Conservation (phyloP, 306 rosid genomes). For the Mucuna pruriens region DNA sequence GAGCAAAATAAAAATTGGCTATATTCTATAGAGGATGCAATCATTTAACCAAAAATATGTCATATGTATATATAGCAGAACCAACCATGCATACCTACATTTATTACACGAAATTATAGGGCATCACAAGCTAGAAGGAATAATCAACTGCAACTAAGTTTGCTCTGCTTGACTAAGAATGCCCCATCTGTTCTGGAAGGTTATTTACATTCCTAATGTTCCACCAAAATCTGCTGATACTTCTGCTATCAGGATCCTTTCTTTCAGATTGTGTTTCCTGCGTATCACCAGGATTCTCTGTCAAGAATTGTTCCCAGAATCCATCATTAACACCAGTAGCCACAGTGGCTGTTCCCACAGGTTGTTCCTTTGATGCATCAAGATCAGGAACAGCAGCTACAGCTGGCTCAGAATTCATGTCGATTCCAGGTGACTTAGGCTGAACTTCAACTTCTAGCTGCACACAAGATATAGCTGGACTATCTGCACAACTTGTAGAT, state of each 20-base stretch:
- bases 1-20: not conserved
- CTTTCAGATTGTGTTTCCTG: constrained; percentile 64
- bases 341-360: constrained; percentile 34
- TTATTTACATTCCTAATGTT: constrained; percentile 62
- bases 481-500: constrained; percentile 51
- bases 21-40: not conserved
- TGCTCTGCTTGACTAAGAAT: constrained; percentile 64
- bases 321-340: constrained; percentile 65
- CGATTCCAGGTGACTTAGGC: constrained; percentile 61
- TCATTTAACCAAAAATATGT: constrained; percentile 31
- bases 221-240: constrained; percentile 65
- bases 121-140: constrained; percentile 48
- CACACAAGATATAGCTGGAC: constrained; percentile 53
- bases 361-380: constrained; percentile 48
- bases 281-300: constrained; percentile 78
- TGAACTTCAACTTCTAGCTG: constrained; percentile 53
- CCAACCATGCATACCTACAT: constrained; percentile 50
- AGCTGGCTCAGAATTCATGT: constrained; percentile 67
- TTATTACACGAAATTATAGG: constrained; percentile 47
- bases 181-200: constrained; percentile 74
- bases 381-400: constrained; percentile 45
- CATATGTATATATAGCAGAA: constrained; percentile 18
- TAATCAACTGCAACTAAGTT: constrained; percentile 46
- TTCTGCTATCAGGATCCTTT: constrained; percentile 59
- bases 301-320: constrained; percentile 89